Evolutionary conservation across 2,329 filamentous ascomycete genomes (phyloP), one percentile per base, ranked within the genome.

Genomic region (Sarocladium kiliense): DNA sequence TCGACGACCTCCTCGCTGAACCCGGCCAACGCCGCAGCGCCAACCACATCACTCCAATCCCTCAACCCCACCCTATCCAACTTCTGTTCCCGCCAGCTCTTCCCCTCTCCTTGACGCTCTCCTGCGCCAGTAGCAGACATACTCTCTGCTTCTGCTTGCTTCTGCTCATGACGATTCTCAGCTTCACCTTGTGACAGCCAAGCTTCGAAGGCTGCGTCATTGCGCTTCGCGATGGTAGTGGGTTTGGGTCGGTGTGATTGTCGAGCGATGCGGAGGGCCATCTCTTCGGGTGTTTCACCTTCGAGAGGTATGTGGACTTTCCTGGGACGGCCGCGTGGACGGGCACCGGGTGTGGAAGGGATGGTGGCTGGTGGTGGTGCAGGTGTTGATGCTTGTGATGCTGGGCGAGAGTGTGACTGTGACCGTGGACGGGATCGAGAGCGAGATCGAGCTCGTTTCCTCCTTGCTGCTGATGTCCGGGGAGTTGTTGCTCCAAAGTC

Each of bases 31-130:
- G 89, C 80, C 2, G 93, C 93, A 1, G 91, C 78, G 0, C 89
- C 89, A 26, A 97, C 72, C 1, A 97, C 81, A 61, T 96, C 89
- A 61, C 85, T 88, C 93, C 93, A 97, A 71, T 95, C 88, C 21
- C 88, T 80, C 12, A 84, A 72, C 14, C 68, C 76, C 66, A 51
- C n/a, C n/a, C 58, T 60, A 14, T 65, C 63, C 12, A 49, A 45
- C 19, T 61, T 64, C 30, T 56, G 59, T 27, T 62, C 60, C 16
- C 56, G 44, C 3, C 53, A 37, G 44, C 56, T 54, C 36, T 56
- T 57, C 18, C 61, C 58, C 18, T 60, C 58, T 23, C 59, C 58
- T 23, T 30, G 23, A 32, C 5, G 11, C 19, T 59, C 56, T 2
- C 60, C n/a, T n/a, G 36, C 36, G 16, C 11, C 58, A 26, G 61